Base-by-base conservation (phyloP, 2,329 filamentous ascomycete genomes). In the Alternaria triticimaculans region DNA sequence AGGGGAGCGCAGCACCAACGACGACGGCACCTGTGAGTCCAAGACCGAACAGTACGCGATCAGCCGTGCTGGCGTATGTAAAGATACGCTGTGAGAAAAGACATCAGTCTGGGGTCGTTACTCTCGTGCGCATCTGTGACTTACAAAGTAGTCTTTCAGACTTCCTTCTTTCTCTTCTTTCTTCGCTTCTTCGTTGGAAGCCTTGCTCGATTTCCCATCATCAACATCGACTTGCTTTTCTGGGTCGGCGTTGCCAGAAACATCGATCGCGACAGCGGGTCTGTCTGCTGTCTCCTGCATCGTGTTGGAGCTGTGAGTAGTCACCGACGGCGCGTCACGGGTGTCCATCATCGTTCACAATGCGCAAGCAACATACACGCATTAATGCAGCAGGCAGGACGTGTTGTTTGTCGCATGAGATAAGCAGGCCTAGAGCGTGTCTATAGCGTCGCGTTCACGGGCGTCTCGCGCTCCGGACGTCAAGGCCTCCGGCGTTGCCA, bases 1-100 rank as follows among this genome's bases (percentile, higher is more conserved):
- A 82, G 3, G 92, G 92, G 59, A 94, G 78, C 6, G 90, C 89
- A 58, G 90, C 90, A 65, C 92, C 91, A 18, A 87, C 89, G 41
- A 84, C 87, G 68, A 93, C 90, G 66, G 90, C 85, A 30, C 64
- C 54, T 43, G 54, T 14, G 11, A 66, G 57, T 3, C 63, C 63
- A 7, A 63, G 25, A 9, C 25, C 53, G 6, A 58, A 66, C 6
- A 66, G 49, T 10, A 51, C 8, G 23, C 63, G 56, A 49, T 63
- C 56, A 2, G 48, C n/a, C 4, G 53, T 60, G 18, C 56, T 63
- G 15, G 63, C 60, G 10, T 66, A 66, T 11, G 60, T 63, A 44
- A 66, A 66, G 49, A 66, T 51, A 33, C 63, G 63, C 63, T 66
- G 20, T 33, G 28, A 37, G 49, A 37, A 33, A 10, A 57, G 26